A percentile compares a stretch with the other conserved stretches of the same genome.
phyloP scores from a whole-genome alignment of 768 basidiomycete species.

The Suillus subluteus region DNA sequence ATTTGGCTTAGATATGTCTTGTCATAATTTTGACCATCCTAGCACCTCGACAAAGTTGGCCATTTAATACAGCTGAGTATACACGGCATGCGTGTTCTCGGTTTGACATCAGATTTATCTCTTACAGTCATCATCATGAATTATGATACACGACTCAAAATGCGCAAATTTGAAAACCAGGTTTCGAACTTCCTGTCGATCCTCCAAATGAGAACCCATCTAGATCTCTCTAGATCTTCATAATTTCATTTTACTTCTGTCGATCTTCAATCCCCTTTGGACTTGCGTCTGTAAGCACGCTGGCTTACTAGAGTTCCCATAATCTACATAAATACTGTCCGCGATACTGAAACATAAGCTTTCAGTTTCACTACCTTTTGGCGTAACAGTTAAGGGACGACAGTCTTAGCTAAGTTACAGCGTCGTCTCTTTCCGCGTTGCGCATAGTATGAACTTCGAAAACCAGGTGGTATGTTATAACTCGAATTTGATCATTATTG shows the following conservation, averaged over 20 bases:
- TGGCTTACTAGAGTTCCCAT: too few relatives aligned
- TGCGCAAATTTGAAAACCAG: neutral
- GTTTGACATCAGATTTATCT: neutral
- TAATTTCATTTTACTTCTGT: neutral
- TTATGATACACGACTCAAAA: neutral
- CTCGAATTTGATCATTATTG: neutral
- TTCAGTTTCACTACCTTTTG: too few relatives aligned
- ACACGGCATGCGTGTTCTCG: neutral
- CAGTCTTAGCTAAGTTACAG: too few relatives aligned
- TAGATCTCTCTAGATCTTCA: neutral
- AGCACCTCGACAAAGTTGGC: too few relatives aligned
- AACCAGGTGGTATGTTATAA: neutral
- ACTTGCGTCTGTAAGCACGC: too few relatives aligned
- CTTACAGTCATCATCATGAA: neutral
- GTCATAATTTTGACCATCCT: too few relatives aligned
- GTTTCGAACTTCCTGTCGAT: neutral
- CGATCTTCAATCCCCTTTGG: neutral
- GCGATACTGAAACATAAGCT: too few relatives aligned
- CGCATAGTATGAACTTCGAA: neutral
- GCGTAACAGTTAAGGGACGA: too few relatives aligned
- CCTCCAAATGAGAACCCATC: neutral
- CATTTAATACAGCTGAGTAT: neutral
- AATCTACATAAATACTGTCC: too few relatives aligned
- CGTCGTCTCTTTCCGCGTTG: neutral
- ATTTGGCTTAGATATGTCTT: too few relatives aligned